Evolutionary conservation across 2,329 filamentous ascomycete genomes (phyloP).

Genomic region (Calonectria hongkongensis): DNA sequence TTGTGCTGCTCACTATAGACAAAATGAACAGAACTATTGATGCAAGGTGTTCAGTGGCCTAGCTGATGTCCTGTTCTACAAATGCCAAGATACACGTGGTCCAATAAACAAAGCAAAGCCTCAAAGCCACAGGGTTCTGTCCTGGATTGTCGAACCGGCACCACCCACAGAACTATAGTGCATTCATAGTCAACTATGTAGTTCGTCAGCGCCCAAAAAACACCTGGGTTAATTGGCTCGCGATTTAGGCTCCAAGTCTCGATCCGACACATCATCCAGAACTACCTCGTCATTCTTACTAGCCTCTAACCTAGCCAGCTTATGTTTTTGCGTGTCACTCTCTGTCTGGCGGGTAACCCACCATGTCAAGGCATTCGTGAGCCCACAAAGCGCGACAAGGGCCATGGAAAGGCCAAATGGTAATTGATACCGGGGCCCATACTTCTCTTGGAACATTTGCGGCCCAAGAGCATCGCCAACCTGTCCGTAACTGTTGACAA

Average conservation of each 20-base stretch:
- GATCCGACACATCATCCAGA: neutral
- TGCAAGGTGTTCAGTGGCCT: too few species aligned
- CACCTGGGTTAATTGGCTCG: neutral
- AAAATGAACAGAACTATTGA: too few species aligned
- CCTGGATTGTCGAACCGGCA: too few species aligned
- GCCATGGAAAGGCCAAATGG: neutral
- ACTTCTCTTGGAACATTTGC: neutral
- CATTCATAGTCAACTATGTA: too few species aligned
- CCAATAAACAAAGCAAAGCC: too few species aligned
- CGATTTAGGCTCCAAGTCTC: neutral
- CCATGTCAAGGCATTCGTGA: neutral
- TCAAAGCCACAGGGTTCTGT: too few species aligned
- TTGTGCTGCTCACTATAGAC: too few species aligned
- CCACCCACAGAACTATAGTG: too few species aligned
- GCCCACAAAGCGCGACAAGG: neutral
- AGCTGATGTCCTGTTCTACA: too few species aligned
- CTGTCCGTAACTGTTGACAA: slow-evolving; percentile 3
- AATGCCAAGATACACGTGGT: too few species aligned
- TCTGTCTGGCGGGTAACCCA: neutral
- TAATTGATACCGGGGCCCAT: neutral
- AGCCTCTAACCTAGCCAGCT: neutral
- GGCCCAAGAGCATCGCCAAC: neutral
- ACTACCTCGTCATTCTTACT: neutral
- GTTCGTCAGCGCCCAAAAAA: neutral
- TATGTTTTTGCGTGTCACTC: neutral